Evolutionary conservation across 805 yeast genomes (phyloP).

Genomic region (Jamesozyma jinghongensis): DNA sequence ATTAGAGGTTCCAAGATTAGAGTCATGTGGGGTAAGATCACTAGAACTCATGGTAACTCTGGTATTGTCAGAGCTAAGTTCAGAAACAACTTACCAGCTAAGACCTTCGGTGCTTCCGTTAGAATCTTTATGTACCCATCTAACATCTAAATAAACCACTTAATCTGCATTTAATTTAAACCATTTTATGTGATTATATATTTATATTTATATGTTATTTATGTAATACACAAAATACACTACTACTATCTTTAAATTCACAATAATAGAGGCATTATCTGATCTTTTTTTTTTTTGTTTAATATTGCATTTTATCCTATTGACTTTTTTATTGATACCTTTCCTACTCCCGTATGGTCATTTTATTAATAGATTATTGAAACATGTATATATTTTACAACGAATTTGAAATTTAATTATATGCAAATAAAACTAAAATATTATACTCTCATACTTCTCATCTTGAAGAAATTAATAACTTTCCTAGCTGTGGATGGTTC

Average conservation of each 20-base stretch:
- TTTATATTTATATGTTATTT: neutral
- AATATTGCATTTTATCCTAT: no score
- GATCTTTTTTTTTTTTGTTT: no score
- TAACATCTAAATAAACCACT: constrained; percentile 90
- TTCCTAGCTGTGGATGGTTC: constrained; percentile 60
- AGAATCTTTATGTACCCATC: constrained; percentile 99
- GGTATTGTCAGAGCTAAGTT: constrained; percentile 98
- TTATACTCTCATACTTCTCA: constrained; percentile 40
- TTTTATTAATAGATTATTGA: no score
- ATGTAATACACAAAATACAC: neutral
- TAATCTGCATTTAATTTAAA: neutral
- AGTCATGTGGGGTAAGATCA: constrained; percentile 98
- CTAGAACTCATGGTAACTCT: constrained; percentile 97
- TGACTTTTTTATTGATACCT: no score
- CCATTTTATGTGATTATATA: neutral
- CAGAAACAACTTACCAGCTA: constrained; percentile 97
- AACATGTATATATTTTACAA: no score
- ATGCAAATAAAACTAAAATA: no score
- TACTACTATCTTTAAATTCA: neutral
- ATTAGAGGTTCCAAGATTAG: constrained; percentile 97
- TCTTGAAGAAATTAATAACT: constrained; percentile 69
- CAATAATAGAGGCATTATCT: neutral
- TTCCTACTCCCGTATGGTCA: no score
- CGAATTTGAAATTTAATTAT: no score
- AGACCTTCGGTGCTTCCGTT: constrained; percentile 98